These are phyloP conservation scores for Fusarium piperis DNA, from an alignment of 2,329 filamentous ascomycete species.

Conservation along the genomic window DNA sequence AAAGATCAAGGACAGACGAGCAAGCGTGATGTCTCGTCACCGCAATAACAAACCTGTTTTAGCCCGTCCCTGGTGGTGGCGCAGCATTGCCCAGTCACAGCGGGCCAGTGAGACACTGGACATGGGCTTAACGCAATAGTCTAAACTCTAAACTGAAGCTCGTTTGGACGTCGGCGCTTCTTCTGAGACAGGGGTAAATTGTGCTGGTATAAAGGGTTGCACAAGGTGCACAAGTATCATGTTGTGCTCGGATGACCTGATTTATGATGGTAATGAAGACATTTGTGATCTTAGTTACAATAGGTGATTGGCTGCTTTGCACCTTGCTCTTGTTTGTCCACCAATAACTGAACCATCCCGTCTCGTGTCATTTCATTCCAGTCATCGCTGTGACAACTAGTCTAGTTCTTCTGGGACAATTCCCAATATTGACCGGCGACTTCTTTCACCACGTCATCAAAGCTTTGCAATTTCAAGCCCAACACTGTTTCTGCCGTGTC, in stretches of 20 bases:
- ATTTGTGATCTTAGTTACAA: background rate
- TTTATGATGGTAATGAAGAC: background rate
- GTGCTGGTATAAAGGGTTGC: background rate
- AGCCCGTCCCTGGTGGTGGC: slow-evolving; percentile 18
- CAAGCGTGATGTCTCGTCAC: background rate
- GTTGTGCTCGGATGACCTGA: background rate
- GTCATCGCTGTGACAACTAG: background rate
- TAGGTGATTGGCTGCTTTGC: background rate
- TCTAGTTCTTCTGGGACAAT: background rate
- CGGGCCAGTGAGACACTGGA: slow-evolving; percentile 19
- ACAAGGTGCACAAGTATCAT: background rate
- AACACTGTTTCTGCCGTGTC: background rate
- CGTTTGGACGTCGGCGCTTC: slow-evolving; percentile 4
- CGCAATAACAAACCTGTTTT: slow-evolving; percentile 15
- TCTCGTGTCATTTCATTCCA: background rate
- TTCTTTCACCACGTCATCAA: background rate
- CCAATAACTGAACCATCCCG: background rate
- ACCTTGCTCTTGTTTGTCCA: background rate
- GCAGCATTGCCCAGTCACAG: slow-evolving; percentile 14
- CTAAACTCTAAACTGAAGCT: slow-evolving; percentile 31
- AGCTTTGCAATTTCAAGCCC: background rate
- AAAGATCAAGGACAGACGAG: background rate
- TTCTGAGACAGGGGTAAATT: slow-evolving; percentile 12
- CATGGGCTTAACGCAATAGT: slow-evolving; percentile 21
- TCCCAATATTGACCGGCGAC: slow-evolving; percentile 3